Conservation (phyloP, 2,329 filamentous ascomycete genomes). For the Graphilbum fragrans region DNA sequence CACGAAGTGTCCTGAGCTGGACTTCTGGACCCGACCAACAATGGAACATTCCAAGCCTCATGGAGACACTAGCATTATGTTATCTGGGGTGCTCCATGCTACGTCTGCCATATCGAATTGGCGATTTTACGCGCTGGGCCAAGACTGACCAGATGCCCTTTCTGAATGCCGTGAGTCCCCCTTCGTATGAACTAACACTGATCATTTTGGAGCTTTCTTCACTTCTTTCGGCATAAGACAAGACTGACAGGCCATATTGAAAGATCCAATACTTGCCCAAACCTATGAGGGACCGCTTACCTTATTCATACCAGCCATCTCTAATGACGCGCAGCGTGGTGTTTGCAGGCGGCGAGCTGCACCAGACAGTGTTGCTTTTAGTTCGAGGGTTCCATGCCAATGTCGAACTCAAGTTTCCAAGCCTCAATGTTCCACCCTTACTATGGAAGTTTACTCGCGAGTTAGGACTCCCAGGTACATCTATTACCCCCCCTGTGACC, state of each 20-base stretch:
- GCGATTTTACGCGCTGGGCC: slow-evolving; percentile 60
- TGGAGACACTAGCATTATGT: slow-evolving; percentile 66
- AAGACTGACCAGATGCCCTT: slow-evolving; percentile 59
- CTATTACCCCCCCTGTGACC: slow-evolving; percentile 9
- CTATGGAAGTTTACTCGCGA: slow-evolving; percentile 58
- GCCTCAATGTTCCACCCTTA: slow-evolving; percentile 57
- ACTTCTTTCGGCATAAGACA: not conserved
- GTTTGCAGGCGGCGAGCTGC: slow-evolving; percentile 45
- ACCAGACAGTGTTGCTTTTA: slow-evolving; percentile 49
- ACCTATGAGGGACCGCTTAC: slow-evolving; percentile 54
- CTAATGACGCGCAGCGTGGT: slow-evolving; percentile 38
- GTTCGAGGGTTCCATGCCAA: slow-evolving; percentile 52
- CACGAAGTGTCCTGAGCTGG: slow-evolving; percentile 20
- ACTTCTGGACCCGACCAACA: slow-evolving; percentile 27
- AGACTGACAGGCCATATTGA: not conserved
- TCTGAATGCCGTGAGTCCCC: slow-evolving; percentile 43
- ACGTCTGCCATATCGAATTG: slow-evolving; percentile 62
- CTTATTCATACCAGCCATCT: slow-evolving; percentile 43
- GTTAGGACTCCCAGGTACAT: slow-evolving; percentile 61
- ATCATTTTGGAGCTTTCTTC: no score
- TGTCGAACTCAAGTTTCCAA: slow-evolving; percentile 59
- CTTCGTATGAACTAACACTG: no score
- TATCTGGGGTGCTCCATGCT: slow-evolving; percentile 70
- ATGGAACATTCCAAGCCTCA: slow-evolving; percentile 51
- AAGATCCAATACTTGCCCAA: slow-evolving; percentile 46